These are phyloP conservation scores for Heliamphora exappendiculata DNA, from an alignment of 148 eudicot species.

Conservation along the genomic window DNA sequence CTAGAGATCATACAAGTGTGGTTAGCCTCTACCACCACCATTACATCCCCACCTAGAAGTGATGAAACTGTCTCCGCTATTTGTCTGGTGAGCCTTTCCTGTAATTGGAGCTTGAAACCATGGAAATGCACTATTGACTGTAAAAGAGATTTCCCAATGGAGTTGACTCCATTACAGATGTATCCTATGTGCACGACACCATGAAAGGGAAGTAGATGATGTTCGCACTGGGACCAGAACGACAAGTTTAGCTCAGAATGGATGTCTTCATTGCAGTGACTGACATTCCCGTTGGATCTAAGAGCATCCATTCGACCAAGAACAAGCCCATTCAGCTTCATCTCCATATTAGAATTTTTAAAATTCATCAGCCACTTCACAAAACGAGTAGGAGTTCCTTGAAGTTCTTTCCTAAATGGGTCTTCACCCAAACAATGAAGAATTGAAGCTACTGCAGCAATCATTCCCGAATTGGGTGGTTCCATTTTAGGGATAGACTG, in stretches of 20 bases:
- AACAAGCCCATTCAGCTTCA: constrained; percentile 54
- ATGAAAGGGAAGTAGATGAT: constrained; percentile 88
- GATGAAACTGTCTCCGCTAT: constrained; percentile 77
- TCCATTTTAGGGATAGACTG: constrained; percentile 23
- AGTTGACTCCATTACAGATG: constrained; percentile 24
- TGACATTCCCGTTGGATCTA: constrained; percentile 26
- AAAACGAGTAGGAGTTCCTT: constrained; percentile 65
- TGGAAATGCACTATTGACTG: constrained; percentile 75
- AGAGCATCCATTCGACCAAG: constrained; percentile 18
- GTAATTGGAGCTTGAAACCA: constrained; percentile 92
- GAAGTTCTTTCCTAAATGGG: constrained; percentile 69
- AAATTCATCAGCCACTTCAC: constrained; percentile 74
- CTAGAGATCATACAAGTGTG: constrained; percentile 95
- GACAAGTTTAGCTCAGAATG: constrained; percentile 54
- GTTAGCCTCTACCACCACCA: constrained; percentile 86
- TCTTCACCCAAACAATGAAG: constrained; percentile 69
- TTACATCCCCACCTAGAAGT: constrained; percentile 62
- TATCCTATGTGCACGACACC: constrained; percentile 90
- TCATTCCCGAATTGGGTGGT: constrained; percentile 36
- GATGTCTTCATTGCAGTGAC: constrained; percentile 14
- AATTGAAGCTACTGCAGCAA: constrained; percentile 55
- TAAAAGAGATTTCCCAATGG: constrained; percentile 40
- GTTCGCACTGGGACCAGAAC: constrained; percentile 92
- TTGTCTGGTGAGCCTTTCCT: constrained; percentile 89
- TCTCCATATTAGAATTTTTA: constrained; percentile 38